Base-by-base conservation (phyloP, 192 early-diverging fungal genomes). In the Funneliformis mosseae region DNA sequence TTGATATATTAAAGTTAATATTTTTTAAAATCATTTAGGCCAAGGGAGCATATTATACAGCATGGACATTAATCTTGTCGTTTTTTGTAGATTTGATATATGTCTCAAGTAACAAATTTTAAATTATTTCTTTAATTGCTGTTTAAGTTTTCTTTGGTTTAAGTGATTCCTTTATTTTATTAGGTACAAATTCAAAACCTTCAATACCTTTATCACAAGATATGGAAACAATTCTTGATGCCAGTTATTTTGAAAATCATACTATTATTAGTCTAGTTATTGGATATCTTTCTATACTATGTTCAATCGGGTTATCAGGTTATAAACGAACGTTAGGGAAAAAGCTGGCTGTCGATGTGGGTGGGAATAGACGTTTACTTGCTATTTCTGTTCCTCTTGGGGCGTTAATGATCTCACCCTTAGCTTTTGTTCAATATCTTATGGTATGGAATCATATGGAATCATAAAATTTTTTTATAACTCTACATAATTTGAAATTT, bases 341-440 rank as follows among this genome's bases (percentile, higher is more conserved):
- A 67, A 71, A 82, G 77, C 80, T 87, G 28, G 82, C 82, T 5
- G 76, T 80, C 43, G 85, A 85, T 74, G 61, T 87, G 71, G 83
- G 85, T 42, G 63, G 82, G 14, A 84, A 80, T 80, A 80, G 74
- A 33, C 69, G 72, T 2, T 69, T 87, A 7, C 72, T 83, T 62
- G 80, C 83, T 0, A 82, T 87, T 41, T 55, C 84, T 8, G 70
- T 87, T 14, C 25, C 78, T 5, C 41, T 77, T 18, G 85, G 83
- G 21, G 80, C 85, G 8, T 46, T 75, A 23, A n/a, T 85, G 12
- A 63, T 87, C 48, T 77, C 80, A 62, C 85, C 85, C 2, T 21
- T 87, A 8, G 85, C 85, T 8, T 70, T 87, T 63, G 42, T 87
- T n/a, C 83, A 83, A 59, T 48, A 72, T 70, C 42, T 85, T 64